Evolutionary conservation across 345 rosid genomes (phyloP).

Genomic region (Leavenworthia alabamica): DNA sequence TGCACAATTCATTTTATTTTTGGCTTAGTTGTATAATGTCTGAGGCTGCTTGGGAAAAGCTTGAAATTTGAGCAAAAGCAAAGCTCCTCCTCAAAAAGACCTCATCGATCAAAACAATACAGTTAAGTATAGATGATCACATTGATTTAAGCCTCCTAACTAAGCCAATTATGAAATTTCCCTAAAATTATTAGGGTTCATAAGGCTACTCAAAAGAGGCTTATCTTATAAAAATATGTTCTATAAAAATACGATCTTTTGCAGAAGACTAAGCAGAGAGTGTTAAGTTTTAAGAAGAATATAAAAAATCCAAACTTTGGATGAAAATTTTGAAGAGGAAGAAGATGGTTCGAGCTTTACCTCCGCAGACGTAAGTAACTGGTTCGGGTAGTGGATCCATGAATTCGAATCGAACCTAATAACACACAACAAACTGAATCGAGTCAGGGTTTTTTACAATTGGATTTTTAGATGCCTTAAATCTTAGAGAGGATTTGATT

Average conservation of each 20-base stretch:
- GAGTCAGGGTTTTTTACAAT: neutral
- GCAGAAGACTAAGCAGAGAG: neutral
- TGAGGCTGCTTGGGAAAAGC: slow-evolving; percentile 26
- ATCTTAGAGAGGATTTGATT: too few species aligned
- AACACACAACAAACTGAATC: neutral
- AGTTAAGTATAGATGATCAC: slow-evolving; percentile 5
- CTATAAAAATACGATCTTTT: neutral
- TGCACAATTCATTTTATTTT: neutral
- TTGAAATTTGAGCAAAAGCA: slow-evolving; percentile 2
- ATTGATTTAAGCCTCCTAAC: slow-evolving; percentile 19
- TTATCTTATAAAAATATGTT: neutral
- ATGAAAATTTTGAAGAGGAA: neutral
- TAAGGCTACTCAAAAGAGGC: slow-evolving; percentile 20
- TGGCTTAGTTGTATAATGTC: neutral
- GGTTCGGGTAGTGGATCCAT: slow-evolving; percentile 90
- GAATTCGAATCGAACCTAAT: neutral
- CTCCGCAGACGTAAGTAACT: slow-evolving; percentile 84
- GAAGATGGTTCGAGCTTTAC: slow-evolving; percentile 24
- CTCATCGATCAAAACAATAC: slow-evolving; percentile 14
- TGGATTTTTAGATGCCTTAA: too few species aligned
- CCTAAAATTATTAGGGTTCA: neutral
- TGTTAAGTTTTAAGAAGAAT: neutral
- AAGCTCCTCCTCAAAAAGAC: slow-evolving; percentile 18
- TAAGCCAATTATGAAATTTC: slow-evolving; percentile 19
- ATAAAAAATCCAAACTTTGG: neutral